Conservation (phyloP, 257 asterid species). For the Solanum piurae region DNA sequence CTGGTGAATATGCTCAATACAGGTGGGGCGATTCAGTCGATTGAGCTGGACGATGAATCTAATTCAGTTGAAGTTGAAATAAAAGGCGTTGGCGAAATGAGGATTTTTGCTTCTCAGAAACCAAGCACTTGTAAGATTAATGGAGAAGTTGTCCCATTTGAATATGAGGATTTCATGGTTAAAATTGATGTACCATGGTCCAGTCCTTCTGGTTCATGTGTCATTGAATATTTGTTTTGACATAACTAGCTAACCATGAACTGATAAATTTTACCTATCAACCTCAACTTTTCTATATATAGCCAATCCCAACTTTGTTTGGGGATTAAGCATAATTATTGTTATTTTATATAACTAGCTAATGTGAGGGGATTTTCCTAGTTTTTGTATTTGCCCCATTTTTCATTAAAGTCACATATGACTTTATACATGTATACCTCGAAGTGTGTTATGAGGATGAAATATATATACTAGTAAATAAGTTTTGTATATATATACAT, state of each 20-base stretch:
- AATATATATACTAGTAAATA: background rate
- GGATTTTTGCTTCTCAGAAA: constrained; percentile 46
- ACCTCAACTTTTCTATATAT: background rate
- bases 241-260: background rate
- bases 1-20: constrained; percentile 63
- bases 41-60: constrained; percentile 15
- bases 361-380: background rate
- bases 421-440: background rate
- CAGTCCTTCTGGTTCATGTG: constrained; percentile 33
- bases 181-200: constrained; percentile 50
- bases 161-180: constrained; percentile 40
- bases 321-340: background rate
- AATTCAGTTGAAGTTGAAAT: constrained; percentile 35
- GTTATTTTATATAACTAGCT: background rate
- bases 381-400: background rate
- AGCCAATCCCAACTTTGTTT: background rate
- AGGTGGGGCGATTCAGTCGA: constrained; percentile 49
- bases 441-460: background rate
- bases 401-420: background rate
- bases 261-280: background rate
- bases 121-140: constrained; percentile 41
- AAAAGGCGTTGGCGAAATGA: constrained; percentile 71
- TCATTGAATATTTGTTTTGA: constrained; percentile 48
- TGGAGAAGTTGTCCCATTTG: constrained; percentile 28
- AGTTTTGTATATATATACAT: background rate